These are phyloP conservation scores for Cryptomeria japonica DNA, from an alignment of 75 land plant species.

Conservation along the genomic window DNA sequence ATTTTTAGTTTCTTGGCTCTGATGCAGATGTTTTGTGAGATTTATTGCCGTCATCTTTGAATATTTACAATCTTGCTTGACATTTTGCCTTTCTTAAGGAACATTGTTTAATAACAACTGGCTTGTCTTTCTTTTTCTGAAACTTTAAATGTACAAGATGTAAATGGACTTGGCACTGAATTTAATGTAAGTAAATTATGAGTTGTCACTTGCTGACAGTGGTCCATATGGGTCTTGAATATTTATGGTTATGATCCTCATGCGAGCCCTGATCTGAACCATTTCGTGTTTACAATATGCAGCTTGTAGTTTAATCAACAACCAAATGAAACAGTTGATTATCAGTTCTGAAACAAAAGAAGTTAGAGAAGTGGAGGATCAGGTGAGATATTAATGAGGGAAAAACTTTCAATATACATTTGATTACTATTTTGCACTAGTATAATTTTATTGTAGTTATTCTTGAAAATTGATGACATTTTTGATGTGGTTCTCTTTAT, in stretches of 20 bases:
- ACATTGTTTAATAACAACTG: background rate
- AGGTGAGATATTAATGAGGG: constrained; percentile 40
- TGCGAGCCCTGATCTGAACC: background rate
- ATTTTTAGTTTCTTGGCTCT: background rate
- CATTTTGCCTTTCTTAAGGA: background rate
- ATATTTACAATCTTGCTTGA: background rate
- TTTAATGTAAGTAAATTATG: background rate
- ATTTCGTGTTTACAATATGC: constrained; percentile 17
- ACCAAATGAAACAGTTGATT: constrained; percentile 93
- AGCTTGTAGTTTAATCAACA: constrained; percentile 95
- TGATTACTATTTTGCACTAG: background rate
- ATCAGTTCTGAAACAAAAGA: constrained; percentile 91
- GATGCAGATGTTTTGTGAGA: background rate
- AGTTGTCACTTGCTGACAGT: background rate
- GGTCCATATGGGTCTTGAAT: constrained; percentile 2
- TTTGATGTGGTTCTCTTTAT: background rate
- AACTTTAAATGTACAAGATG: background rate
- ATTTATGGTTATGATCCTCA: background rate
- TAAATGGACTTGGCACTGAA: background rate
- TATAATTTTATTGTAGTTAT: background rate
- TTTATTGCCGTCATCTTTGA: background rate
- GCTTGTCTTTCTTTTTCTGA: background rate
- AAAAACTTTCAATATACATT: background rate
- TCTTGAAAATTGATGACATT: background rate
- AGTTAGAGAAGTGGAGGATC: constrained; percentile 86